Percentiles rank a stretch among this genome's conserved stretches.
Evolutionary conservation across 306 rosid species (phyloP).

Genomic region (Canavalia gladiata): DNA sequence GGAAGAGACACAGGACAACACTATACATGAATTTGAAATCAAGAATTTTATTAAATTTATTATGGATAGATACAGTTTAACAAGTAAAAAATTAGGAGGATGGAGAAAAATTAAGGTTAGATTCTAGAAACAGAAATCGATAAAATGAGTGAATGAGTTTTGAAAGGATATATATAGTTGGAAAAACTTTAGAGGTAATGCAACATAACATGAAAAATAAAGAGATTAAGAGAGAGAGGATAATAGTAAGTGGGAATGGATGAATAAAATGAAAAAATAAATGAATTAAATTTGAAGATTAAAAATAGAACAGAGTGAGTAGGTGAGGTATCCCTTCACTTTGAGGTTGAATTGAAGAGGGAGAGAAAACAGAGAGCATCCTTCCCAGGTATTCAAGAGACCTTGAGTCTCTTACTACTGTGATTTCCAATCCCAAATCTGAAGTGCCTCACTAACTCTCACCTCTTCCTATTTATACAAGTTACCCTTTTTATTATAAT

Average conservation of each 20-base stretch:
- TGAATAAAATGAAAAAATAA: slow-evolving; percentile 44
- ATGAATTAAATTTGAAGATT: neutral
- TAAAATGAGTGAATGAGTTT: neutral
- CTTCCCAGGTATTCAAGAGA: too few species aligned
- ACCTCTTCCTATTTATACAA: too few species aligned
- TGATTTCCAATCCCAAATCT: too few species aligned
- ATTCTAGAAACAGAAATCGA: slow-evolving; percentile 37
- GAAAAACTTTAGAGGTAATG: neutral
- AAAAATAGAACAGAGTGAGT: slow-evolving; percentile 16
- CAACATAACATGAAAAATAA: too few species aligned
- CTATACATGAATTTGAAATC: too few species aligned
- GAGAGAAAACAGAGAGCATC: slow-evolving; percentile 13
- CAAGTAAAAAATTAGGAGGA: slow-evolving; percentile 12
- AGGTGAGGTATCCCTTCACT: slow-evolving; percentile 50
- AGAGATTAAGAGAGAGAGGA: neutral
- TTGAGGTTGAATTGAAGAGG: slow-evolving; percentile 42
- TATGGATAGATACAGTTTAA: slow-evolving; percentile 41
- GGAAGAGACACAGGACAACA: too few species aligned
- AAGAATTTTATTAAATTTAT: too few species aligned
- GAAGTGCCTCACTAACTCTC: too few species aligned
- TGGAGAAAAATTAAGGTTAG: slow-evolving; percentile 10
- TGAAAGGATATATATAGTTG: neutral
- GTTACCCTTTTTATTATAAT: too few species aligned
- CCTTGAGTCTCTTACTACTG: too few species aligned
- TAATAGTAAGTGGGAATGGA: slow-evolving; percentile 27